Base-by-base conservation (phyloP, 2,329 filamentous ascomycete genomes). In the Aspergillus calidoustus region DNA sequence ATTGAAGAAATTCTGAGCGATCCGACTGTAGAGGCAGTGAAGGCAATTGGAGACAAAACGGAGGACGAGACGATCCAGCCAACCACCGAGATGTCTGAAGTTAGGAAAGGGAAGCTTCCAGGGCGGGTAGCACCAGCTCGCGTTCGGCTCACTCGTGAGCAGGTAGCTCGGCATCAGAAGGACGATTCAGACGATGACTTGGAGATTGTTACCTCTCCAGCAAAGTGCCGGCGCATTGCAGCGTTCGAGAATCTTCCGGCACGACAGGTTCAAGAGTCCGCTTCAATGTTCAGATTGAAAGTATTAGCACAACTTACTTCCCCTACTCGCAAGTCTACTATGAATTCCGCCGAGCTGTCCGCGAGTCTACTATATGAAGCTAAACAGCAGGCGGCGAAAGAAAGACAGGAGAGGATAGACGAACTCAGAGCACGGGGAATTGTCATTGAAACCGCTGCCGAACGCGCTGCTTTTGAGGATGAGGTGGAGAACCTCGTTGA, bases 401-500 rank as follows among this genome's bases (percentile, higher is more conserved):
- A 95, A 74, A 88, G 92, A 57, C 87, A 91, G 62, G 89, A 91
- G 67, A 89, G 89, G 59, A 84, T 98, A 22, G 87, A 92, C 59
- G 84, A 89, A 68, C 84, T 99, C 46, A 88, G 86, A 70, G 89
- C 90, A 11, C 92, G 91, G 76, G 95, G 95, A 7, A 84, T 97
- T 28, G 81, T 90, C 25, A 83, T 98, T 19, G 90, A 93, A 74
- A 97, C 91, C 0, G 87, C 89, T 2, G 94, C 97, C 76, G 93
- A 99, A 75, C 87, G 91, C 22, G 91, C 93, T 72, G 86, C 87
- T 38, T 90, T 96, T 73, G 87, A 92, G 75, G 88, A 91, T 60
- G 88, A 93, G 62, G 87, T 97, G 13, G 95, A 98, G 69, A 90
- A 97, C 71, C 85, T 98, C 63, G 86, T 98, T 28, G 90, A 94